phyloP scores from a whole-genome alignment of 345 rosid genomes.

The Geranium brycei region DNA sequence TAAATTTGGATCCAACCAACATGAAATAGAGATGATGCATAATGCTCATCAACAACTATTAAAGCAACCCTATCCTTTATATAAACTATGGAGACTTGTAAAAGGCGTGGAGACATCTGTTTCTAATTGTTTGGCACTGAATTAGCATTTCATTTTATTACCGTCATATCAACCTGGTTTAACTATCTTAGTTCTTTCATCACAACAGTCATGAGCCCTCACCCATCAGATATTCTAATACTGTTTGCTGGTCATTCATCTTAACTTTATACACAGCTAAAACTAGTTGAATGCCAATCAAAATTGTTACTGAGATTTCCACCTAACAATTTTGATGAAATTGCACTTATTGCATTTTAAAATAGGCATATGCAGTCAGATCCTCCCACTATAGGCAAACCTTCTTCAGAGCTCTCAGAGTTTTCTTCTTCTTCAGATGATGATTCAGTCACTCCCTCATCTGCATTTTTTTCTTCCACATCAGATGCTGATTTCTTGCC shows the following conservation, averaged over 20 bases:
- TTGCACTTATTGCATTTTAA: constrained; percentile 3
- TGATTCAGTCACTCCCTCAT: constrained; percentile 25
- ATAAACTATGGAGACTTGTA: too few species aligned
- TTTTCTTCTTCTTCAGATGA: constrained; percentile 41
- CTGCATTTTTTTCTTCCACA: constrained; percentile 23
- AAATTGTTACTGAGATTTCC: neutral
- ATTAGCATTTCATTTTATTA: neutral
- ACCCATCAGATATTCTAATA: too few species aligned
- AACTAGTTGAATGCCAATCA: neutral
- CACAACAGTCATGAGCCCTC: too few species aligned
- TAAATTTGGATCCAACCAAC: neutral
- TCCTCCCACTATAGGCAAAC: constrained; percentile 25
- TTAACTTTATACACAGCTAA: neutral
- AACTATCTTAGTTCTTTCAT: neutral
- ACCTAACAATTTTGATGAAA: neutral
- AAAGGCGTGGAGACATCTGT: neutral
- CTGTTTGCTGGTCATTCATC: neutral
- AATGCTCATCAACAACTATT: neutral
- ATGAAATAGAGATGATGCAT: neutral
- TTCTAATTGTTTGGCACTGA: neutral
- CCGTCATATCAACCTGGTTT: neutral
- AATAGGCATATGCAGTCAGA: constrained; percentile 13
- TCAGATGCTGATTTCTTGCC: constrained; percentile 17
- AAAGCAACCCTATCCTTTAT: too few species aligned
- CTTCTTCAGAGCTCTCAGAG: constrained; percentile 38